Evolutionary conservation across 352 stramenopile genomes (phyloP).

Genomic region (Phytophthora pinifolia): DNA sequence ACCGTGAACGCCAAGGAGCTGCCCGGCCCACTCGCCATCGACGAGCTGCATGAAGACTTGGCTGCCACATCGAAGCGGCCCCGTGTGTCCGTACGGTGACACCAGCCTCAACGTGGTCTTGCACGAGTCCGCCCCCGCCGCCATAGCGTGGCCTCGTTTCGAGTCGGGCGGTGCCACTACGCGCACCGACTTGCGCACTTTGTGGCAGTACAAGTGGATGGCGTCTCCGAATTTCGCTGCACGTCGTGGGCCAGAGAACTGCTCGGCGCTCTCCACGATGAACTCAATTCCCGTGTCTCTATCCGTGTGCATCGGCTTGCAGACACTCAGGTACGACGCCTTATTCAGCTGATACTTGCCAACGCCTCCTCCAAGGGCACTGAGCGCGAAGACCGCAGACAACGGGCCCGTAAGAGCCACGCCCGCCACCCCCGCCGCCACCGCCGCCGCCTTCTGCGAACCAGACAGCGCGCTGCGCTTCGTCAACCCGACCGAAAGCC

Average conservation of each 20-base stretch:
- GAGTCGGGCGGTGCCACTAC: slow-evolving; percentile 45
- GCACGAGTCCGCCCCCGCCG: slow-evolving; percentile 30
- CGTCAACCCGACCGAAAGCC: slow-evolving; percentile 50
- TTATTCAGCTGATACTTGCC: slow-evolving; percentile 76
- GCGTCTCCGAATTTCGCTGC: slow-evolving; percentile 53
- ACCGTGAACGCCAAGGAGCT: slow-evolving; percentile 50
- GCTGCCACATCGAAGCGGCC: slow-evolving; percentile 46
- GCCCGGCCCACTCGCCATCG: slow-evolving; percentile 44
- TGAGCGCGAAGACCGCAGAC: slow-evolving; percentile 51
- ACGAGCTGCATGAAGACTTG: slow-evolving; percentile 59
- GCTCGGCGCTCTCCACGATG: slow-evolving; percentile 56
- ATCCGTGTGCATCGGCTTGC: slow-evolving; percentile 28
- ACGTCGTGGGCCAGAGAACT: slow-evolving; percentile 46
- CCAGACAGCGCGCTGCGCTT: slow-evolving; percentile 55
- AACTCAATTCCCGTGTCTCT: slow-evolving; percentile 35
- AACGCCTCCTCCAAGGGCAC: slow-evolving; percentile 51
- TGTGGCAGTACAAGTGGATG: slow-evolving; percentile 52
- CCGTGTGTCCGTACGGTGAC: slow-evolving; percentile 51
- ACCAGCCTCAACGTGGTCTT: slow-evolving; percentile 52
- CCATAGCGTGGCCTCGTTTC: slow-evolving; percentile 60
- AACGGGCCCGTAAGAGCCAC: slow-evolving; percentile 55
- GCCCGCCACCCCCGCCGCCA: slow-evolving; percentile 53
- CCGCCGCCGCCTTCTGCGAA: slow-evolving; percentile 53
- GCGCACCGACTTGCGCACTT: slow-evolving; percentile 45
- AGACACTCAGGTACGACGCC: slow-evolving; percentile 49